Evolutionary conservation across 495 filamentous ascomycete genomes (phyloP).

Genomic region (Tuber brumale): DNA sequence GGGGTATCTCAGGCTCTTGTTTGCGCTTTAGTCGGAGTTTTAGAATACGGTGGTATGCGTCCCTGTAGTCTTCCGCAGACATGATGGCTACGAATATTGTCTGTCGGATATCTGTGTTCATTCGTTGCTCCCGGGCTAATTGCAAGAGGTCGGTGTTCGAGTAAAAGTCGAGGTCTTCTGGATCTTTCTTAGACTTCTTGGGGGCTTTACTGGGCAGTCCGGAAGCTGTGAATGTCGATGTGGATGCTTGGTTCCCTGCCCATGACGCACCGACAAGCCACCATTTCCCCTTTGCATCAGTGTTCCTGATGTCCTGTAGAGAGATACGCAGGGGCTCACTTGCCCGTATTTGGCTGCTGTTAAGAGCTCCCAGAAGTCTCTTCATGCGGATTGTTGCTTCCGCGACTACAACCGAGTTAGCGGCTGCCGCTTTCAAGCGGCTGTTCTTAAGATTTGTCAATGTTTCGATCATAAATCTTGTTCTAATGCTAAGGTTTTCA

Average conservation of each 20-base stretch:
- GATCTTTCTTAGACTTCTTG: constrained; percentile 32
- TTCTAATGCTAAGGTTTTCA: constrained; percentile 70
- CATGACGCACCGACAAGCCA: constrained; percentile 95
- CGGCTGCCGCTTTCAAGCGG: constrained; percentile 65
- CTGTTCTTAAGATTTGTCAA: constrained; percentile 95
- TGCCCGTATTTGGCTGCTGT: constrained; percentile 59
- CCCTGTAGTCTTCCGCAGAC: constrained; percentile 77
- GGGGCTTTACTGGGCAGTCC: neutral
- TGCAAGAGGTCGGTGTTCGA: constrained; percentile 59
- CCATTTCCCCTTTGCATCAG: constrained; percentile 89
- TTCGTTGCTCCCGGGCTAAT: constrained; percentile 73
- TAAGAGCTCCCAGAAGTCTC: constrained; percentile 69
- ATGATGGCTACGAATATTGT: constrained; percentile 88
- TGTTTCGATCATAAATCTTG: constrained; percentile 96
- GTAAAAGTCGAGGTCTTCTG: constrained; percentile 48
- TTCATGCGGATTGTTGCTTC: constrained; percentile 82
- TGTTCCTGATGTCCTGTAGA: constrained; percentile 70
- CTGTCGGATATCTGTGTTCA: constrained; percentile 90
- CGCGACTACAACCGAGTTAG: constrained; percentile 56
- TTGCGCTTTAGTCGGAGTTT: constrained; percentile 79
- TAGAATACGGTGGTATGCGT: constrained; percentile 67
- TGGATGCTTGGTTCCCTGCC: constrained; percentile 47
- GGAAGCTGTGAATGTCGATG: neutral
- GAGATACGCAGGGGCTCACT: constrained; percentile 76
- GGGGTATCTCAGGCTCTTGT: constrained; percentile 79